These are phyloP conservation scores for Apiospora aurea DNA, from an alignment of 2,329 filamentous ascomycete species.

Conservation along the genomic window DNA sequence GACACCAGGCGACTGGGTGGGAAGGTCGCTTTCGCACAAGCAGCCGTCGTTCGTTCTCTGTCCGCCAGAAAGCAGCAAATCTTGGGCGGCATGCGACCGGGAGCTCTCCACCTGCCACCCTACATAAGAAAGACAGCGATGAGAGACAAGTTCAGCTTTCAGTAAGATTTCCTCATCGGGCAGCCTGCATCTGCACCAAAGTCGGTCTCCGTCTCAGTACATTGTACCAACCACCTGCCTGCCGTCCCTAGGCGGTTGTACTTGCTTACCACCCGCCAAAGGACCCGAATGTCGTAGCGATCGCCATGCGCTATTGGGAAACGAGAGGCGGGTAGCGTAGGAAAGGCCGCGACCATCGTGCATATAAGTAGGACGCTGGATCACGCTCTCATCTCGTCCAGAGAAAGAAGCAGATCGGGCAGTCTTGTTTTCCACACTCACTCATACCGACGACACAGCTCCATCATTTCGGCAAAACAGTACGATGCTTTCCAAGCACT, in stretches of 20 bases:
- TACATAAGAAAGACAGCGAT: not conserved
- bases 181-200: not conserved
- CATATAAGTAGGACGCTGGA: not conserved
- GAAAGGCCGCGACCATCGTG: not conserved
- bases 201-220: not conserved
- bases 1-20: not conserved
- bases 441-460: not conserved
- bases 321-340: not conserved
- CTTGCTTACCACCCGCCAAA: not conserved
- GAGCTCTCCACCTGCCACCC: not conserved
- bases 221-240: not conserved
- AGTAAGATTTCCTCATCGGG: slow-evolving; percentile 13
- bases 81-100: not conserved
- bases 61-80: not conserved
- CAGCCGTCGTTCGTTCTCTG: not conserved
- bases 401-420: not conserved
- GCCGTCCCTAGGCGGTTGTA: not conserved
- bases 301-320: slow-evolving; percentile 1
- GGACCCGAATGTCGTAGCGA: not conserved
- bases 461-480: too few relatives aligned
- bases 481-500: not conserved
- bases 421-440: not conserved
- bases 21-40: not conserved
- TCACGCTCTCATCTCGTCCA: not conserved
- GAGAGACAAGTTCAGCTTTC: slow-evolving; percentile 15